Base-by-base conservation (phyloP, 2,329 filamentous ascomycete species). In the Ceratocystis huliohia region DNA sequence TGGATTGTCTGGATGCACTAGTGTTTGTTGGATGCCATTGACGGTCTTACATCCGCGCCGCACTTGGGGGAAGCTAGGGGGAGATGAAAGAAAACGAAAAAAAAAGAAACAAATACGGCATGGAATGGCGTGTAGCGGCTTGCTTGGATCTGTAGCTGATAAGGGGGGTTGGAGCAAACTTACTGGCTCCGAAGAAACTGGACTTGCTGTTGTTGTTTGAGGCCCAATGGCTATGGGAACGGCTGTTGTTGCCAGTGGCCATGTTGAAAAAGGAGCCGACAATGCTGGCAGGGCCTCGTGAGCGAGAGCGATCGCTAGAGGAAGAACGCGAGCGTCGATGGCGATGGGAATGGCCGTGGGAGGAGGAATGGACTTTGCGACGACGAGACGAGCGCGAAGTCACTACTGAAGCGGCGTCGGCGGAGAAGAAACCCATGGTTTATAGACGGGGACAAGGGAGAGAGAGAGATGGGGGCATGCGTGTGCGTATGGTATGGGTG, bases 141-240 rank as follows among this genome's bases (percentile, higher is more conserved):
- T 50, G 28, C 10, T 33, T 33, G 30, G 30, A 30, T 5, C 30
- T 30, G 30, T 30, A 30, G 30, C 6, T 30, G 20, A 45, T 30
- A 56, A 17, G 22, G 48, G 20, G 20, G 15, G 10, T 10, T 53
- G 22, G 45, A 64, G 28, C 50, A 28, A 63, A 67, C 59, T 66
- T 56, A 64, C 63, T 46, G 20, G 63, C 63, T 17, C 64, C 44
- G 20, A 57, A 66, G 37, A 63, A 57, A 50, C 44, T 59, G 33
- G 13, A 44, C 20, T 57, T 46, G 44, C 46, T 64, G 56, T 20
- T 73, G 74, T 37, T 73, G 79, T 78, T 75, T 61, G 73, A 72
- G 25, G 76, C 76, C 69, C 82, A 82, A 72, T 82, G 77, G 70
- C 75, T 78, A 30, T 33, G 25, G 64, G 76, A 76, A 56, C 77